phyloP scores from a whole-genome alignment of 768 basidiomycete genomes.

The Naematelia encephala region DNA sequence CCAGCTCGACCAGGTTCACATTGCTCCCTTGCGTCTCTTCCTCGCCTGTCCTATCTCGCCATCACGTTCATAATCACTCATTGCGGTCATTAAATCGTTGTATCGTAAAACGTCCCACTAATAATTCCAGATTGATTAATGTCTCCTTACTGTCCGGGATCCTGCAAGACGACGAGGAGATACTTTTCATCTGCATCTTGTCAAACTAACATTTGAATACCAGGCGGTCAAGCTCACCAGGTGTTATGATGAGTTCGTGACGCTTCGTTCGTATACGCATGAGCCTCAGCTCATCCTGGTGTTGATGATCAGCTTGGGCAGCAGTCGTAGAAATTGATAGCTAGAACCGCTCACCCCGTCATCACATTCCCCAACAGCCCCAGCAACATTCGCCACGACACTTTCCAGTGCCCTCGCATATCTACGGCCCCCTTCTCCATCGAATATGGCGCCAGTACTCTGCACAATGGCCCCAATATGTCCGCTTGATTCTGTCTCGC shows the following conservation, averaged over 20 bases:
- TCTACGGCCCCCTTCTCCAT: constrained; percentile 42
- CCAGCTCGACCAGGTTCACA: too few species aligned
- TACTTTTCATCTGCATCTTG: constrained; percentile 65
- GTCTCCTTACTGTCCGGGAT: constrained; percentile 35
- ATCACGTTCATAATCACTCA: background rate
- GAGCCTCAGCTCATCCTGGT: constrained; percentile 78
- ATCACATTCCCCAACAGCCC: constrained; percentile 73
- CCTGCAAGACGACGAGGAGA: constrained; percentile 60
- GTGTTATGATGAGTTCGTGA: constrained; percentile 92
- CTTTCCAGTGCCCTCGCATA: constrained; percentile 48
- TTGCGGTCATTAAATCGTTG: background rate
- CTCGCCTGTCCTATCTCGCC: too few species aligned
- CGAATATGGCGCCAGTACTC: constrained; percentile 55
- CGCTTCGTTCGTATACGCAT: constrained; percentile 86
- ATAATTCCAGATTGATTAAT: background rate
- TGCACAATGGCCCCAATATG: constrained; percentile 62
- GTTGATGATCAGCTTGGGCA: background rate
- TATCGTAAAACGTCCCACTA: background rate
- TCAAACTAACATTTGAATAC: background rate
- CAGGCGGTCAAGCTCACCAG: constrained; percentile 58
- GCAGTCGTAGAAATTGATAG: background rate
- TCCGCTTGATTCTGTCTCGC: background rate
- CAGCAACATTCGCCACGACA: constrained; percentile 74
- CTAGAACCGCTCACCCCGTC: constrained; percentile 55
- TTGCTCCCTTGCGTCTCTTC: too few species aligned